Conservation (phyloP, 2,329 filamentous ascomycete species). For the Moelleriella libera region DNA sequence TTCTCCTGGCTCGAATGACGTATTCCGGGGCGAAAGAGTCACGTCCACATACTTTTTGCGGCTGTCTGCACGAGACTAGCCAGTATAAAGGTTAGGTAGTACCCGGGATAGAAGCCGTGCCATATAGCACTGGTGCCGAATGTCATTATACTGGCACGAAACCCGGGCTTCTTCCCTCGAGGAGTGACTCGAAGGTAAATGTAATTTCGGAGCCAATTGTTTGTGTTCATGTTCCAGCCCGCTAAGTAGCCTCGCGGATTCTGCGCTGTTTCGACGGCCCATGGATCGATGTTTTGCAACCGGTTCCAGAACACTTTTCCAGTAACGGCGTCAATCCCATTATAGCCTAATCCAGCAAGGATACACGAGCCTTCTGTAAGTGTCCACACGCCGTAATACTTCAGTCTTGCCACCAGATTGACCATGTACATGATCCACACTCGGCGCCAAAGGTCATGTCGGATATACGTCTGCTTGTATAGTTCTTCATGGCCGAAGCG, state of each 20-base stretch:
- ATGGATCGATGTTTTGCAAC: constrained; percentile 77
- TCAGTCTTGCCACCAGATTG: constrained; percentile 66
- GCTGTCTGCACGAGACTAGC: constrained; percentile 85
- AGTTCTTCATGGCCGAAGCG: constrained; percentile 52
- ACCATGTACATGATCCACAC: constrained; percentile 75
- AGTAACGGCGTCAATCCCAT: constrained; percentile 73
- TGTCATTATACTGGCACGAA: constrained; percentile 84
- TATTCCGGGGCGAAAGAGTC: too few relatives aligned
- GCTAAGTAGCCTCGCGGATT: constrained; percentile 87
- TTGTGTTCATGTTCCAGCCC: constrained; percentile 98
- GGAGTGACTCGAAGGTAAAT: constrained; percentile 92
- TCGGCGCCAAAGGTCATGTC: constrained; percentile 55
- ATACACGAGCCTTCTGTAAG: constrained; percentile 92
- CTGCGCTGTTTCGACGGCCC: constrained; percentile 76
- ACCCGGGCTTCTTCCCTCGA: constrained; percentile 89
- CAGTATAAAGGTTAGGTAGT: constrained; percentile 82
- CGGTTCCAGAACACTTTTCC: constrained; percentile 81
- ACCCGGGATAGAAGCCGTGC: constrained; percentile 97
- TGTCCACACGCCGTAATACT: constrained; percentile 95
- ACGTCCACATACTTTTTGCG: constrained; percentile 59
- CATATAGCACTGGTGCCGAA: constrained; percentile 92
- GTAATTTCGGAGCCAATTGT: constrained; percentile 91
- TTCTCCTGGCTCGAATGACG: too few relatives aligned
- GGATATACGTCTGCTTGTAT: constrained; percentile 50
- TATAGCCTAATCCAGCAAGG: constrained; percentile 83